Percentiles rank a stretch among this genome's conserved stretches.
phyloP scores from a whole-genome alignment of 2,329 filamentous ascomycete genomes.

The Tolypocladium ophioglossoides region DNA sequence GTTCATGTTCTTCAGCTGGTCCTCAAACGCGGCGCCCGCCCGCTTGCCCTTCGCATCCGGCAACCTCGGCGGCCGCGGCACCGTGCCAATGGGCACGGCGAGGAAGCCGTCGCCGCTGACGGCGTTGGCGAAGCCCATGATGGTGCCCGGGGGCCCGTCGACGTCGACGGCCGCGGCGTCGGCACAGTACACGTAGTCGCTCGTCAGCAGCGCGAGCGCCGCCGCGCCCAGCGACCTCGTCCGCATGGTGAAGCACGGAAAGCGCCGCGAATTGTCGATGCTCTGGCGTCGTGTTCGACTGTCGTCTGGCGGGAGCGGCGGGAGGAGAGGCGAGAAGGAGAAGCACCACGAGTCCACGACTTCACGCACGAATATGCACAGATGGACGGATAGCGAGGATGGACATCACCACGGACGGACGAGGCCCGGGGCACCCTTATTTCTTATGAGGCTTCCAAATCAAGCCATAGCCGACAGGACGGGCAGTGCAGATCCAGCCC shows the following conservation, averaged over 20 bases:
- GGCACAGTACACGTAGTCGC: neutral
- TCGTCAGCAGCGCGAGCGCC: constrained; percentile 6
- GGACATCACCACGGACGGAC: neutral
- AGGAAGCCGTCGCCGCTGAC: constrained; percentile 24
- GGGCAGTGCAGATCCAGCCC: neutral
- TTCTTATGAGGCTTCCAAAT: neutral
- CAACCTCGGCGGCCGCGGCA: constrained; percentile 12
- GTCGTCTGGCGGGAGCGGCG: no score
- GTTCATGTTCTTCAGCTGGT: constrained; percentile 22
- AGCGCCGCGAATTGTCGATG: neutral
- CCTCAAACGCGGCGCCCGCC: constrained; percentile 17
- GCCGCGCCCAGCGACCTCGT: constrained; percentile 3
- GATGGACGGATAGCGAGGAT: no score
- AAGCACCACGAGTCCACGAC: neutral
- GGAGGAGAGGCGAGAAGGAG: neutral
- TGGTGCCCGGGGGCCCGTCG: neutral
- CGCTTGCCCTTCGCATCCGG: constrained; percentile 8
- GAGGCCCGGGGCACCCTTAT: neutral
- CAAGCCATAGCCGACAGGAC: neutral
- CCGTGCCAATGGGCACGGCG: constrained; percentile 22
- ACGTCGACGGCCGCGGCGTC: constrained; percentile 1
- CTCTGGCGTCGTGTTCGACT: neutral
- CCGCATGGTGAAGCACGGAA: constrained; percentile 4
- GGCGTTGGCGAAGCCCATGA: constrained; percentile 15
- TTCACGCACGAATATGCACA: neutral